Percentiles rank a stretch among this genome's conserved stretches.
Evolutionary conservation across 441 rosid genomes (phyloP).

Genomic region (Adansonia rubrostipa): DNA sequence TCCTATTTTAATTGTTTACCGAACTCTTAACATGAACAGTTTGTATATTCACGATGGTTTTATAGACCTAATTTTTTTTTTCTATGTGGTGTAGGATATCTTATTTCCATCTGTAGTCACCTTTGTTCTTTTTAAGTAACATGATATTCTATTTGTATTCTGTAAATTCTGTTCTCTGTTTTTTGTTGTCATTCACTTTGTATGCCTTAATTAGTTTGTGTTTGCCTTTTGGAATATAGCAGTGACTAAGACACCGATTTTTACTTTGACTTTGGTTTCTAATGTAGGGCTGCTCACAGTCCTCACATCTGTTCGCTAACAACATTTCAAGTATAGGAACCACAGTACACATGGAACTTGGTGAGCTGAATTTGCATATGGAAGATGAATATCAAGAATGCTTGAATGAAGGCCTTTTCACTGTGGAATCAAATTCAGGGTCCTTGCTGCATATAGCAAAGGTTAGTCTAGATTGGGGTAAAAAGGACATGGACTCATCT

Average conservation of each 20-base stretch:
- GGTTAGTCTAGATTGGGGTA: constrained; percentile 94
- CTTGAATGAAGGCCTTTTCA: constrained; percentile 80
- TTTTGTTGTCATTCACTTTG: constrained; percentile 12
- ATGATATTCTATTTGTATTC: constrained; percentile 13
- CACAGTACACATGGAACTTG: constrained; percentile 90
- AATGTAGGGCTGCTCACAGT: constrained; percentile 91
- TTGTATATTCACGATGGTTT: constrained; percentile 6
- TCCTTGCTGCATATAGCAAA: constrained; percentile 88
- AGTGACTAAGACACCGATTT: constrained; percentile 13
- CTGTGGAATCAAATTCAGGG: constrained; percentile 92
- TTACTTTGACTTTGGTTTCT: constrained; percentile 20
- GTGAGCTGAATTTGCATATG: constrained; percentile 92
- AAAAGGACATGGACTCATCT: constrained; percentile 66
- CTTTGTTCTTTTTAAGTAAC: background rate
- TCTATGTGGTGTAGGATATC: constrained; percentile 4
- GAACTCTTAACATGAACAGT: background rate
- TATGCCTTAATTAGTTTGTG: constrained; percentile 13
- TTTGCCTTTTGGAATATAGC: constrained; percentile 16
- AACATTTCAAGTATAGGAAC: constrained; percentile 80
- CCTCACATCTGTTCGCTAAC: constrained; percentile 93
- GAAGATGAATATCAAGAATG: constrained; percentile 95
- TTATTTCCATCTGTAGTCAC: background rate
- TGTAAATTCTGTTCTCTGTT: background rate
- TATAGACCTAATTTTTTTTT: background rate
- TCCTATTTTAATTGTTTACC: background rate